Conservation (phyloP, 768 basidiomycete species). For the Rhodotorula paludigena region DNA sequence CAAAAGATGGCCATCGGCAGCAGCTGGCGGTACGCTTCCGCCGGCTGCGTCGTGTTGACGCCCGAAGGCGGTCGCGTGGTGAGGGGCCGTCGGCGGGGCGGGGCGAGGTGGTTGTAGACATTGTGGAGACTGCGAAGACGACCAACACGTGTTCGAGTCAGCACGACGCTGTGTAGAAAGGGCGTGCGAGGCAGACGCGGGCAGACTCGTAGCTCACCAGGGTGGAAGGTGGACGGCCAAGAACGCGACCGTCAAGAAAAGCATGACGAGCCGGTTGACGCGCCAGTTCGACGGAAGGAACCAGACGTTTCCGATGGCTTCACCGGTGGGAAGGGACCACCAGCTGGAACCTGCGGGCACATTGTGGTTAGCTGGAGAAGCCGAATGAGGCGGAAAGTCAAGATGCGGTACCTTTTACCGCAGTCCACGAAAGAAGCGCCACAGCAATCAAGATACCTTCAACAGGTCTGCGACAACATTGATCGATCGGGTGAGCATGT, state of each 20-base stretch:
- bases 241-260: constrained; percentile 23
- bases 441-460: constrained; percentile 61
- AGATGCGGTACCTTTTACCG: constrained; percentile 17
- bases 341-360: constrained; percentile 10
- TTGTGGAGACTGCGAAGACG: constrained; percentile 13
- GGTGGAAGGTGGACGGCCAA: constrained; percentile 17
- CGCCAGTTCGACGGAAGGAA: constrained; percentile 13
- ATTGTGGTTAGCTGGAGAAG: neutral
- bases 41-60: constrained; percentile 1
- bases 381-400: constrained; percentile 51
- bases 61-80: neutral
- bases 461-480: constrained; percentile 71
- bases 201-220: no score
- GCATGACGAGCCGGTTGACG: constrained; percentile 15
- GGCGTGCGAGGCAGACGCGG: no score
- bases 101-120: constrained; percentile 17
- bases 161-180: no score
- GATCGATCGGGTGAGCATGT: no score
- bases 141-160: neutral
- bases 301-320: neutral
- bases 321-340: neutral
- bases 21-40: constrained; percentile 27
- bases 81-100: constrained; percentile 7
- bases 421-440: constrained; percentile 52
- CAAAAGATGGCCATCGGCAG: constrained; percentile 22